Percentiles rank a stretch among this genome's conserved stretches.
These are phyloP conservation scores for Suhomyces emberorum DNA, from an alignment of 805 yeast genomes.

Conservation along the genomic window DNA sequence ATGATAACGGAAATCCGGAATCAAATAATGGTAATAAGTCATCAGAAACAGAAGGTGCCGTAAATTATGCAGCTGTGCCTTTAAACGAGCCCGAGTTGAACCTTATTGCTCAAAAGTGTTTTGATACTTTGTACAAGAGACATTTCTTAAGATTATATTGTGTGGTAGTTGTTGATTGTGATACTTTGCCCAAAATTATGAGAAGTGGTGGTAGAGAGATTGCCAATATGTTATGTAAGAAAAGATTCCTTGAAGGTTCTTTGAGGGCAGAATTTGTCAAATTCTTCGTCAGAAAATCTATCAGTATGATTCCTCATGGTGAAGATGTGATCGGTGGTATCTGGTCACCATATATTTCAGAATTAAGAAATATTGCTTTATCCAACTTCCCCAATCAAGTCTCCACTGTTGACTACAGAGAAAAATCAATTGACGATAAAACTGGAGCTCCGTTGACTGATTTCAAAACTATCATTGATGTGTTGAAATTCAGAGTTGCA, in stretches of 20 bases:
- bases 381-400: conserved; percentile 67
- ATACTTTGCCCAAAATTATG: conserved; percentile 77
- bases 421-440: conserved; percentile 71
- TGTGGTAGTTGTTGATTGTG: conserved; percentile 74
- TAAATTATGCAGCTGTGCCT: conserved; percentile 31
- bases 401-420: conserved; percentile 78
- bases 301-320: conserved; percentile 67
- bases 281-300: conserved; percentile 63
- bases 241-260: conserved; percentile 73
- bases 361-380: conserved; percentile 58
- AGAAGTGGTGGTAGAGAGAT: conserved; percentile 87
- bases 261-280: conserved; percentile 77
- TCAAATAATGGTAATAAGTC: conserved; percentile 5
- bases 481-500: conserved; percentile 74
- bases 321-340: conserved; percentile 77
- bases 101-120: conserved; percentile 42
- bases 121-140: conserved; percentile 37
- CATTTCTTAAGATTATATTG: conserved; percentile 82
- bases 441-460: conserved; percentile 72
- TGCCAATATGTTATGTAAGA: conserved; percentile 83
- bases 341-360: conserved; percentile 76
- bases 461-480: conserved; percentile 66
- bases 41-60: background rate
- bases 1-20: conserved; percentile 21
- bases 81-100: conserved; percentile 42